phyloP scores from a whole-genome alignment of 2,329 filamentous ascomycete genomes.

The Stachybotrys chlorohalonatus region DNA sequence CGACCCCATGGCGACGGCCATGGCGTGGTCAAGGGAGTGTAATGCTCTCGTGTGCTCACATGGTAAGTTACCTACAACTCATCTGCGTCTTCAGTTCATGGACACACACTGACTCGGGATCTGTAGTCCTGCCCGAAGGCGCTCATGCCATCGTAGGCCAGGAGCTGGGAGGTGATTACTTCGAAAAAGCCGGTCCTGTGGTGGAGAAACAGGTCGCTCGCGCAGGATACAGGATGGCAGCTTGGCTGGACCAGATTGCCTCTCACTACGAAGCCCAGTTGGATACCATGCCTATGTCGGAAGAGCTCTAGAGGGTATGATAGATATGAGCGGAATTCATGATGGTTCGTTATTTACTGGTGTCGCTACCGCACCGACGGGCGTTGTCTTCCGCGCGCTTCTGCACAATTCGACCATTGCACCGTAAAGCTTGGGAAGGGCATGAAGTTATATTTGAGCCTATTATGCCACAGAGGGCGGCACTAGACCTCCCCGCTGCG shows the following conservation, averaged over 20 bases:
- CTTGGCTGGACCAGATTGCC: conserved; percentile 56
- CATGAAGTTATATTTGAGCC: neutral
- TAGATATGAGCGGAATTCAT: neutral
- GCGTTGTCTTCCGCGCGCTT: too few relatives aligned
- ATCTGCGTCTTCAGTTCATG: neutral
- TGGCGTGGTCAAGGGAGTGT: conserved; percentile 55
- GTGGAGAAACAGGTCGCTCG: conserved; percentile 59
- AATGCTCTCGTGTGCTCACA: conserved; percentile 55
- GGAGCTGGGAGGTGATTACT: conserved; percentile 57
- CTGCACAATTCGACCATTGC: too few relatives aligned
- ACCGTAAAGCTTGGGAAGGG: neutral
- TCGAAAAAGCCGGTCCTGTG: conserved; percentile 51
- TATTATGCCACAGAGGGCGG: neutral
- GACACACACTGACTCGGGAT: neutral
- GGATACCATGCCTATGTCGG: conserved; percentile 10
- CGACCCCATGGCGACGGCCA: conserved; percentile 44
- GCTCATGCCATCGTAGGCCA: conserved; percentile 45
- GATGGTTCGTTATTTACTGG: neutral
- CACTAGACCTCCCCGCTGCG: neutral
- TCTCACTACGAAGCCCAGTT: conserved; percentile 19
- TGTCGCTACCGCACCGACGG: too few relatives aligned
- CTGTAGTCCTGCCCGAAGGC: conserved; percentile 51
- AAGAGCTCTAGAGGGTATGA: conserved; percentile 17
- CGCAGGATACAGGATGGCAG: conserved; percentile 59
- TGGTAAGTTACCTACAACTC: conserved; percentile 29